phyloP scores from a whole-genome alignment of 108 stramenopile genomes.

The Skeletonema tropicum region DNA sequence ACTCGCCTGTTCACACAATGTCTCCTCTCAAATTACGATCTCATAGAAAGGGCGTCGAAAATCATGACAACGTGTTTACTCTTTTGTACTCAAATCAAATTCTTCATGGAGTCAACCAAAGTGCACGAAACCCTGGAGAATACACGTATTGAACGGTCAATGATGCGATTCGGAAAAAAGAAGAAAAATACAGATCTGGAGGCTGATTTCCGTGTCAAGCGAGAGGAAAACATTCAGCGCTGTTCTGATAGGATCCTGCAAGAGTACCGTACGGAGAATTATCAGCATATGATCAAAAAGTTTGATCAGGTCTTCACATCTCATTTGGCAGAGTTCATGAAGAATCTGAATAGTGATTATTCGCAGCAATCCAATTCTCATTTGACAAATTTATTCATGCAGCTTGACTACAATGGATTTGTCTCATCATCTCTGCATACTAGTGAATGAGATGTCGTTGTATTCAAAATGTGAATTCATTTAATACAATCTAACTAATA shows the following conservation, averaged over 20 bases:
- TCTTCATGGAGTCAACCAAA: constrained; percentile 74
- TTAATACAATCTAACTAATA: neutral
- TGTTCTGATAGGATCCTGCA: constrained; percentile 55
- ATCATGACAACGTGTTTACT: constrained; percentile 84
- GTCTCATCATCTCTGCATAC: constrained; percentile 54
- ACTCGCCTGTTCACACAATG: constrained; percentile 89
- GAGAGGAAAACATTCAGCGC: constrained; percentile 41
- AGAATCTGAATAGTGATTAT: constrained; percentile 44
- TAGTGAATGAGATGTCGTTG: neutral
- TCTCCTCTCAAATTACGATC: constrained; percentile 85
- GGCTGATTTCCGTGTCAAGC: constrained; percentile 58
- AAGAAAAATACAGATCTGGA: constrained; percentile 35
- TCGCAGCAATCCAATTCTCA: constrained; percentile 61
- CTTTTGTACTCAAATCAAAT: constrained; percentile 86
- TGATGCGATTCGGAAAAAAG: constrained; percentile 32
- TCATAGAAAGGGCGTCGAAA: constrained; percentile 73
- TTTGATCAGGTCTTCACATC: constrained; percentile 81
- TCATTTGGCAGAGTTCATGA: constrained; percentile 79
- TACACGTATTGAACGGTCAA: constrained; percentile 48
- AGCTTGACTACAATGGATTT: constrained; percentile 90
- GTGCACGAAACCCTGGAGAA: constrained; percentile 48
- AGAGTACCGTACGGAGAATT: constrained; percentile 71
- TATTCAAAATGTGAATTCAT: neutral
- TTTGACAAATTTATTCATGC: constrained; percentile 67
- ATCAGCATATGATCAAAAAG: constrained; percentile 74